These are phyloP conservation scores for Tubosaeta sp. DNA, from an alignment of 768 basidiomycete genomes.

Conservation along the genomic window DNA sequence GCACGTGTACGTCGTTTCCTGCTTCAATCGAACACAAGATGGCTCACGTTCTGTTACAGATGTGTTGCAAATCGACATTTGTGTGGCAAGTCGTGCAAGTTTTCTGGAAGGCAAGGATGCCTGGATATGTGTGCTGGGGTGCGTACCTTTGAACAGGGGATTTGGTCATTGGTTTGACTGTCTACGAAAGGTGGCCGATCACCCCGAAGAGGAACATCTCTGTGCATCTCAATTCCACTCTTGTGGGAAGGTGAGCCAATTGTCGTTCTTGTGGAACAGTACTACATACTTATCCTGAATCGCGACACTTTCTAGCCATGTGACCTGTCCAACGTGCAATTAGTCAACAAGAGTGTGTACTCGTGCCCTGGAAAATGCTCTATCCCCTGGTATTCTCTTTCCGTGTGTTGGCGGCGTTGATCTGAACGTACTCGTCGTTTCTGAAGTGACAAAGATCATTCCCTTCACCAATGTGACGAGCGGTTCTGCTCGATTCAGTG, in stretches of 20 bases:
- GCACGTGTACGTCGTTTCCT: no score
- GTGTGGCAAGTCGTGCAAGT: no score
- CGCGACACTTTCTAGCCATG: no score
- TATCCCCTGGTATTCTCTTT: slow-evolving; percentile 35
- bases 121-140: slow-evolving; percentile 50
- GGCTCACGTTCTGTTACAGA: no score
- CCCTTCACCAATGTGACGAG: slow-evolving; percentile 47
- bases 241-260: slow-evolving; percentile 45
- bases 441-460: slow-evolving; percentile 42
- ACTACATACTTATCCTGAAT: slow-evolving; percentile 5
- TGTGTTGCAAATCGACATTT: no score
- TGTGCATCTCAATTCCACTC: slow-evolving; percentile 52
- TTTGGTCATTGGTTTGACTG: not conserved
- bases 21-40: no score
- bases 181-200: slow-evolving; percentile 41
- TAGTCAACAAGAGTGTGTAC: no score
- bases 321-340: no score
- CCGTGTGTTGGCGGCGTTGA: no score
- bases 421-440: not conserved
- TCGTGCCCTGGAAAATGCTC: slow-evolving; percentile 43
- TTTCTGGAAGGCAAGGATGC: no score
- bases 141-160: not conserved
- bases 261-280: no score
- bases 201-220: slow-evolving; percentile 45
- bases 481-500: no score